phyloP scores from a whole-genome alignment of 805 yeast genomes.

The Saturnispora ahearnii region DNA sequence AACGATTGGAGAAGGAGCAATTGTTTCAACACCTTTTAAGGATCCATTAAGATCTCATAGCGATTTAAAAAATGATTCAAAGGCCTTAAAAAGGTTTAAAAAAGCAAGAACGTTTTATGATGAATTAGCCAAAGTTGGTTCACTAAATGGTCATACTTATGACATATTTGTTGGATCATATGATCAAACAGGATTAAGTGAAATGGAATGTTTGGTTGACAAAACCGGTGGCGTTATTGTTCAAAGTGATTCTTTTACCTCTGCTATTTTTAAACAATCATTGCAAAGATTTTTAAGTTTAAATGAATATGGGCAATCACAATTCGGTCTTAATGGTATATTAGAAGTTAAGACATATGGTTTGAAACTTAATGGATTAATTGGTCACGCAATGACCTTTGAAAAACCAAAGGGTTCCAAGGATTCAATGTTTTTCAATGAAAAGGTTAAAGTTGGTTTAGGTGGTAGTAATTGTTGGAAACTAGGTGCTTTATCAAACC shows the following conservation, averaged over 20 bases:
- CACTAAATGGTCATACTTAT: constrained; percentile 44
- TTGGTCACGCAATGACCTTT: constrained; percentile 54
- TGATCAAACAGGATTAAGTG: constrained; percentile 60
- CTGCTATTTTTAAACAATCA: constrained; percentile 62
- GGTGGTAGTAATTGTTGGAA: constrained; percentile 54
- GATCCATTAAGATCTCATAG: constrained; percentile 62
- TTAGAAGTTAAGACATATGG: constrained; percentile 49
- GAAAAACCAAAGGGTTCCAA: background rate
- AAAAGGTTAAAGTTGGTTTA: constrained; percentile 34
- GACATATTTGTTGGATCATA: constrained; percentile 57
- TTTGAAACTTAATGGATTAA: constrained; percentile 46
- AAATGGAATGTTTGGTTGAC: constrained; percentile 51
- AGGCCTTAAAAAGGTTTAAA: constrained; percentile 32
- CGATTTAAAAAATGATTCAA: constrained; percentile 40
- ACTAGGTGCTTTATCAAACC: constrained; percentile 44
- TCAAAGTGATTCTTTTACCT: constrained; percentile 55
- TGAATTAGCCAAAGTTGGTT: constrained; percentile 38
- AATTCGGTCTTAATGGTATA: constrained; percentile 51
- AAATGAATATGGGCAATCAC: constrained; percentile 29
- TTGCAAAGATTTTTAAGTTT: constrained; percentile 40
- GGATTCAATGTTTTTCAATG: constrained; percentile 2
- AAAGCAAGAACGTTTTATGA: constrained; percentile 41
- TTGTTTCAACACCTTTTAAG: constrained; percentile 46
- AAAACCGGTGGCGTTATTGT: constrained; percentile 57
- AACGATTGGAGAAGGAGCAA: constrained; percentile 55